Evolutionary conservation across 768 basidiomycete species (phyloP), one percentile per base, ranked within the genome.

Genomic region (Dioszegia aurantiaca): DNA sequence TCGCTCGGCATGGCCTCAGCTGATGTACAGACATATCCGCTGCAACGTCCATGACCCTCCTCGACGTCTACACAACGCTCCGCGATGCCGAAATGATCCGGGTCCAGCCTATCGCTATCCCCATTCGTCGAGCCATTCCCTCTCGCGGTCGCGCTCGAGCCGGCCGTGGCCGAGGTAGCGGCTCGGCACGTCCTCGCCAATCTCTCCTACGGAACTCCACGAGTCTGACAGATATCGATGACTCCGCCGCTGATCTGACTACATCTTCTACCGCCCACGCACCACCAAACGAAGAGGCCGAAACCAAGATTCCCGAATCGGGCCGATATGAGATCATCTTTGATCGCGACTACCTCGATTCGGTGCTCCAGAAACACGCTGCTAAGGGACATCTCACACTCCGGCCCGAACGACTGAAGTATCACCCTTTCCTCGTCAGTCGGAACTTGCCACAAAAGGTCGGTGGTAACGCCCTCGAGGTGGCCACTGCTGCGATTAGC

Each of bases 361-460:
- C 80, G 56, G 88, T 87, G 73, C 60, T 95, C 55, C 78, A 77
- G 40, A 81, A 81, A 54, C 88, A 89, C 85, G 85, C 87, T 61
- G 74, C 77, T 41, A 95, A 92, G 77, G 88, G 87, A 4, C 88
- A 90, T 66, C 69, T 91, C 59, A 82, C 77, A 44, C 68, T 81
- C 57, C 84, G 83, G 64, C 86, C 91, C 1, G 90, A 94, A 69
- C 85, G 85, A 74, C 81, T 98, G 60, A 91, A 90, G 70, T 99
- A 94, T 89, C 93, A 86, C 61, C 94, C 94, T 26, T 98, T 94
- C 77, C 78, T 95, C 37, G 77, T 90, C 42, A 80, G 85, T 26
- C 63, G 78, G 51, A 39, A 10, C 21, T 24, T 56, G 66, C 49
- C 59, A 58, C 2, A 37, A 48, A 8, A 55, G 59, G 14, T 59